These are phyloP conservation scores for Trametes meyenii DNA, from an alignment of 768 basidiomycete genomes.

Conservation along the genomic window DNA sequence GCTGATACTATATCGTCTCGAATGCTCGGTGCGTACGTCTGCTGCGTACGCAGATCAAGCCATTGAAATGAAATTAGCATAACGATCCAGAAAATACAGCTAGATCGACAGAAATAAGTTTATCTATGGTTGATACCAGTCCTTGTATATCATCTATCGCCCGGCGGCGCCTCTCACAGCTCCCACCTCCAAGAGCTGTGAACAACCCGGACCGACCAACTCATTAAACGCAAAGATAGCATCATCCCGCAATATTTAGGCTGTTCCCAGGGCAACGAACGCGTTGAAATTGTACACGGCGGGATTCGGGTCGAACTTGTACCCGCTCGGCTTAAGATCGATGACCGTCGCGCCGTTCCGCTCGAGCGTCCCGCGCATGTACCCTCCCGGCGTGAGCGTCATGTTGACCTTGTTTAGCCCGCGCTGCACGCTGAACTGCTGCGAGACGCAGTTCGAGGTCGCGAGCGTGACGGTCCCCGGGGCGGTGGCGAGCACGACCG, in stretches of 20 bases:
- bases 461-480: slow-evolving; percentile 56
- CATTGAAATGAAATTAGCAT: no score
- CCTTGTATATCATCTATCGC: no score
- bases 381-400: slow-evolving; percentile 52
- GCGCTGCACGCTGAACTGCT: slow-evolving; percentile 39
- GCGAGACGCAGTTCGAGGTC: slow-evolving; percentile 41
- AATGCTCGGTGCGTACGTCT: no score
- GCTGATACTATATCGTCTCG: no score
- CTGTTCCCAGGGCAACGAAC: slow-evolving; percentile 43
- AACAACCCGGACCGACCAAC: background rate
- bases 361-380: slow-evolving; percentile 57
- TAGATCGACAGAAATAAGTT: no score
- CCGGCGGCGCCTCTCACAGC: no score
- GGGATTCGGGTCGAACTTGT: slow-evolving; percentile 38
- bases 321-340: slow-evolving; percentile 49
- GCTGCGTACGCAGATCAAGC: no score
- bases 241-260: background rate
- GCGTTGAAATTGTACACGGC: slow-evolving; percentile 64
- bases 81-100: no score
- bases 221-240: background rate
- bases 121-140: no score
- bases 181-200: no score
- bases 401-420: slow-evolving; percentile 67
- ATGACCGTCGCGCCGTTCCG: slow-evolving; percentile 53
- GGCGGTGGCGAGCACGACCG: slow-evolving; percentile 58